Evolutionary conservation across 2,329 filamentous ascomycete genomes (phyloP).

Genomic region (Aspergillus phoenicis): DNA sequence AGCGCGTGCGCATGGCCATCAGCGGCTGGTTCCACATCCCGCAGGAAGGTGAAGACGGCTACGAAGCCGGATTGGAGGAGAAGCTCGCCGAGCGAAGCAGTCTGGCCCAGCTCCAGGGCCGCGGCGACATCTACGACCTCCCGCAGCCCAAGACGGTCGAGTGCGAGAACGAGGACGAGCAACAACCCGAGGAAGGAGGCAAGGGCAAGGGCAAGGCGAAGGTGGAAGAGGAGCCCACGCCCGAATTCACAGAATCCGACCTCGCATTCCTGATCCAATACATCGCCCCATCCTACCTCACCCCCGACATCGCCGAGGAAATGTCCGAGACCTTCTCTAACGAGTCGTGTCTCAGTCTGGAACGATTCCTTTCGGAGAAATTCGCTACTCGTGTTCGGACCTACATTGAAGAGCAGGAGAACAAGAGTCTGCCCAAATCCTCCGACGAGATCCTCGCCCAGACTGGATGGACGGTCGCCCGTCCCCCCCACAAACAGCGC

Average conservation of each 20-base stretch:
- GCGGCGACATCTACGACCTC: constrained; percentile 84
- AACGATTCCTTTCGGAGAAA: constrained; percentile 74
- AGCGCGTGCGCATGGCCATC: constrained; percentile 85
- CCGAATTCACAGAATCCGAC: constrained; percentile 72
- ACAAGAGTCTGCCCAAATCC: constrained; percentile 43
- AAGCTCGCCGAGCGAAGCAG: constrained; percentile 86
- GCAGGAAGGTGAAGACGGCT: constrained; percentile 90
- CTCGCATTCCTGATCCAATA: constrained; percentile 89
- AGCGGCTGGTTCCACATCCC: constrained; percentile 99
- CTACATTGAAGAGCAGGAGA: constrained; percentile 70
- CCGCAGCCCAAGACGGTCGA: constrained; percentile 65
- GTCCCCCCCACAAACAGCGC: constrained; percentile 92
- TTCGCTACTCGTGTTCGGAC: constrained; percentile 72
- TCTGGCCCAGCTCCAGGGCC: constrained; percentile 87
- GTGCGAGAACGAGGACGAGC: constrained; percentile 44
- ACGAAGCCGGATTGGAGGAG: constrained; percentile 83
- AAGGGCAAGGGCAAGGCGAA: constrained; percentile 43
- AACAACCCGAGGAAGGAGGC: constrained; percentile 31
- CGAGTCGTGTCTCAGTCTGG: constrained; percentile 79
- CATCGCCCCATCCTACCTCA: constrained; percentile 86
- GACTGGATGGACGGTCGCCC: constrained; percentile 72
- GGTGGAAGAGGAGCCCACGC: constrained; percentile 53
- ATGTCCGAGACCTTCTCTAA: constrained; percentile 78
- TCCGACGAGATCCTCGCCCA: constrained; percentile 61
- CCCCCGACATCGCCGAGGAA: constrained; percentile 84